Conservation (phyloP, 352 stramenopile genomes). For the Phytophthora macrochlamydospora region DNA sequence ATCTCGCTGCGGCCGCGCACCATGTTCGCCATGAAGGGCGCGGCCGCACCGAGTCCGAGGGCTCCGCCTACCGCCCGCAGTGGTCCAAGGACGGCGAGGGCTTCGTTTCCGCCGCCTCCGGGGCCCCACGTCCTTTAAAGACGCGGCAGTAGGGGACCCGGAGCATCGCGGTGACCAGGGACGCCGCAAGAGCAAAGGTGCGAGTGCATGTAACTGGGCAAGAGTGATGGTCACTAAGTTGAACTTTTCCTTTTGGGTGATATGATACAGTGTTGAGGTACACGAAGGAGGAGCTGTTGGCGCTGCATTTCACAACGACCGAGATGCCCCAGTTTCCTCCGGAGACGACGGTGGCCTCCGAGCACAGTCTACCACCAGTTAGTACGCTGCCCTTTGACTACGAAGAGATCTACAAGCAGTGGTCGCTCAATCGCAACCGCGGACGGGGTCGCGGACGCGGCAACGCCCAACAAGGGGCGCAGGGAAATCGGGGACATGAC, state of each 20-base stretch:
- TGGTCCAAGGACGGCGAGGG: constrained; percentile 89
- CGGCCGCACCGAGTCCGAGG: constrained; percentile 71
- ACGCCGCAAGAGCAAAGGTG: constrained; percentile 81
- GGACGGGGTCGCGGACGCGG: constrained; percentile 74
- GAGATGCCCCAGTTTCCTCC: constrained; percentile 57
- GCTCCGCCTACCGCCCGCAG: constrained; percentile 75
- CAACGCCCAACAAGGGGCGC: constrained; percentile 29
- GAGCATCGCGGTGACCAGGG: constrained; percentile 27
- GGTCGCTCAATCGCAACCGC: constrained; percentile 80
- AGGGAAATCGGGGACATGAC: constrained; percentile 40
- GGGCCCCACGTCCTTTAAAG: constrained; percentile 40
- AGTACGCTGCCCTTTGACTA: constrained; percentile 84
- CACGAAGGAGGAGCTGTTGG: constrained; percentile 79
- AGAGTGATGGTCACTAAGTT: not conserved
- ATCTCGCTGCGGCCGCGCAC: constrained; percentile 86
- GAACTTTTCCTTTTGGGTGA: not conserved
- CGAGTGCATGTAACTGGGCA: not conserved
- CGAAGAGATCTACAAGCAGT: constrained; percentile 90
- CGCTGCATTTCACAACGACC: constrained; percentile 64
- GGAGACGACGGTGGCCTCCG: constrained; percentile 71
- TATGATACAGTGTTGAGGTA: constrained; percentile 66
- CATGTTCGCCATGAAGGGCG: constrained; percentile 90
- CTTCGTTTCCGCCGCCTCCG: constrained; percentile 59
- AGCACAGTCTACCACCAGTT: constrained; percentile 72
- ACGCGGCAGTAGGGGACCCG: constrained; percentile 36